These are phyloP conservation scores for Dendrobium chrysotoxum DNA, from an alignment of 106 monocot genomes.

Conservation along the genomic window DNA sequence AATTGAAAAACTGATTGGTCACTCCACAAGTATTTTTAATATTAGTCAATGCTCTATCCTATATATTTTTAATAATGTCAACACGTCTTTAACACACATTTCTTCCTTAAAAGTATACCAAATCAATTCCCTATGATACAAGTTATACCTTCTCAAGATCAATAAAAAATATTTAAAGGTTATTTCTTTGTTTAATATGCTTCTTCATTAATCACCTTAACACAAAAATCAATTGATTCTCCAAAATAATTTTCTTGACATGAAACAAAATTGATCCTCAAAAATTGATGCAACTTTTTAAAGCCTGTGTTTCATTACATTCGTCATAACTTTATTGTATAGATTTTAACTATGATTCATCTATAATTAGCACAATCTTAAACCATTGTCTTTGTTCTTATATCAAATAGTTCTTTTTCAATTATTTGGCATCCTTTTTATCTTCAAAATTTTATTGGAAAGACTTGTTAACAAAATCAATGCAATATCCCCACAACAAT, in stretches of 20 bases:
- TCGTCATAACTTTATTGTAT: no score
- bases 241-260: no score
- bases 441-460: neutral
- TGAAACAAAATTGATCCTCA: no score
- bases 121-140: no score
- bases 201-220: no score
- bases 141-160: neutral
- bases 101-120: no score
- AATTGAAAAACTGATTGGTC: neutral
- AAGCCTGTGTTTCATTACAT: no score
- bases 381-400: neutral
- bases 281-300: no score
- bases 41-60: neutral
- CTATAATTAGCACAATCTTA: neutral
- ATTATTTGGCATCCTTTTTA: neutral
- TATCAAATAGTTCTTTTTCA: neutral
- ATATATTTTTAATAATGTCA: neutral
- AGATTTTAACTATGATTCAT: no score
- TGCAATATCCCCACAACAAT: neutral
- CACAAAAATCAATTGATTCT: no score
- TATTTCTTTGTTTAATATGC: no score
- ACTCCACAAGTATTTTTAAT: neutral
- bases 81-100: neutral
- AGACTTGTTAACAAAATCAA: neutral
- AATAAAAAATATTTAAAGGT: no score